Base-by-base conservation (phyloP, 75 land plant species). In the Azolla pinnata region DNA sequence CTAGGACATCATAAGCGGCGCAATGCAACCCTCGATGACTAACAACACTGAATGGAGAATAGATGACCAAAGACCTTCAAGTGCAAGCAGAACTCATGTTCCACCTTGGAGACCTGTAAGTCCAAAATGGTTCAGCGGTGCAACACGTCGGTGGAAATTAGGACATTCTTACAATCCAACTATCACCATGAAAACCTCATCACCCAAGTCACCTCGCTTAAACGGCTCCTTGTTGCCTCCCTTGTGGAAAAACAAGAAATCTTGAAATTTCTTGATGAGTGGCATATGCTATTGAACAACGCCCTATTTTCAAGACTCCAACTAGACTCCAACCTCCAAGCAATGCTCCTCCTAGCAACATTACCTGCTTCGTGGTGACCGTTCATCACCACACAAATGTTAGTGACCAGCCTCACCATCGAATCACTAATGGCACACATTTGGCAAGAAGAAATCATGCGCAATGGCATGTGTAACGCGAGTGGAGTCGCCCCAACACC, bases 381-480 rank as follows among this genome's bases (percentile, higher is more conserved):
- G 2, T 46, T 46, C 49, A 46, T 46, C 49, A 46, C 49, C 21
- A 46, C 49, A 4, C 49, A 46, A 46, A 23, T 14, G 3, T 46
- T 23, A 46, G 49, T 46, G 49, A 23, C 21, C 14, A 23, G 49
- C 2, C 49, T 46, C 49, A 46, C 49, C 12, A 46, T 46, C 14
- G 49, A 46, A 23, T 4, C 2, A 4, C 49, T 46, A 2, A 46
- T 46, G 2, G 4, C 17, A 18, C n/a, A 17, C n/a, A 17, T 46
- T 46, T 23, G n/a, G 4, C 49, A 46, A 46, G 49, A 46, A 46
- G 49, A 46, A 2, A 46, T 23, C 2, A 4, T 46, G 49, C 49
- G 49, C 12, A 46, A 3, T 17, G 2, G 12, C 49, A 46, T 23
- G 21, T 46, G 23, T 3, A 17, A 2, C 14, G 49, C 49, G 7